Percentiles rank a stretch among this genome's conserved stretches.
Conservation (phyloP, 192 early-diverging fungal species). For the Coemansia sp. region DNA sequence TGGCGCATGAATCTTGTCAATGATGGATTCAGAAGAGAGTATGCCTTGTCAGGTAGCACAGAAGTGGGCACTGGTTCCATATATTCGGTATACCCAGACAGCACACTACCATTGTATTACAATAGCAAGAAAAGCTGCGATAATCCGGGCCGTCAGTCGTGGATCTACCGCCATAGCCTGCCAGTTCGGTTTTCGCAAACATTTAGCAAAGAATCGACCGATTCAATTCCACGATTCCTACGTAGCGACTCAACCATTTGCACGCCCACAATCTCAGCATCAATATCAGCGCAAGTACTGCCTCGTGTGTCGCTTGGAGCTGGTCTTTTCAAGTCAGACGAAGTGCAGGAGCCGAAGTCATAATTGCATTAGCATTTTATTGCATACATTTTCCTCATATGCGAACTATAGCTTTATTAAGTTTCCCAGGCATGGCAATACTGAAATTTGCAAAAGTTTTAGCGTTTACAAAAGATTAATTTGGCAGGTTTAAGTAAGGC, state of each 20-base stretch:
- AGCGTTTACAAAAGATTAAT: too few relatives aligned
- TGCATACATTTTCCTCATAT: background rate
- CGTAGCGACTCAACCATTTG: background rate
- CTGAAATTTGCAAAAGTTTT: too few relatives aligned
- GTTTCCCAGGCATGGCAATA: background rate
- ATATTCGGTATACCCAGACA: background rate
- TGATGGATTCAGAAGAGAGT: constrained; percentile 33
- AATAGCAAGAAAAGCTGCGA: background rate
- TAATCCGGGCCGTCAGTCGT: background rate
- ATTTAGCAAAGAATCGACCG: background rate
- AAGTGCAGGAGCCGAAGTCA: too few relatives aligned
- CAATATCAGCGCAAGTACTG: background rate
- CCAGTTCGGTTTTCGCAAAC: background rate
- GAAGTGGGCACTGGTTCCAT: background rate
- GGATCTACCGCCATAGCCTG: constrained; percentile 5
- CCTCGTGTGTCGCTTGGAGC: constrained; percentile 1
- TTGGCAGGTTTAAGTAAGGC: too few relatives aligned
- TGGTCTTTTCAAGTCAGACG: background rate
- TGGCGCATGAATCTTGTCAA: constrained; percentile 39
- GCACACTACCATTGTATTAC: background rate
- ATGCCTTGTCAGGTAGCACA: constrained; percentile 6
- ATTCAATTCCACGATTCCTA: background rate
- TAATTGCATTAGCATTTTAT: too few relatives aligned
- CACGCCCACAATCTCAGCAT: background rate
- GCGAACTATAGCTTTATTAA: too few relatives aligned